Conservation (phyloP, 2,329 filamentous ascomycete genomes). For the Cordyceps tenuipes region DNA sequence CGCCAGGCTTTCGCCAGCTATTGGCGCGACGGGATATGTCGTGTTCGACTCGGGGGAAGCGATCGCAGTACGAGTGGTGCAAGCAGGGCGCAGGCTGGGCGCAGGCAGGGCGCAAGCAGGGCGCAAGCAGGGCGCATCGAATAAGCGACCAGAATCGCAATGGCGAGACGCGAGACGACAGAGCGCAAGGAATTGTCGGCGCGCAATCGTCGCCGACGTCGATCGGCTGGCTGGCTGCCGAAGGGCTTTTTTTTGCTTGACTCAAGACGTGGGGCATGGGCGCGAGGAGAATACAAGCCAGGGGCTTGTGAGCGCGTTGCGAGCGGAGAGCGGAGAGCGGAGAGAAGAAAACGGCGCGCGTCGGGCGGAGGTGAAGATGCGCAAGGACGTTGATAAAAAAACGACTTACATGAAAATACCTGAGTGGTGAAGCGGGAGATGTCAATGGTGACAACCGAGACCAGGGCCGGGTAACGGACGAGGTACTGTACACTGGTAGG, state of each 20-base stretch:
- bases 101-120: too few species aligned
- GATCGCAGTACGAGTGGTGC: not conserved
- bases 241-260: not conserved
- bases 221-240: conserved; percentile 2
- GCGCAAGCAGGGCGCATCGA: not conserved
- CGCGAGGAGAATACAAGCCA: not conserved
- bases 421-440: not conserved
- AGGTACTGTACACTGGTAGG: not conserved
- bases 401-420: not conserved
- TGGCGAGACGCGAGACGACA: not conserved
- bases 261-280: conserved; percentile 9
- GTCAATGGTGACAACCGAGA: not conserved
- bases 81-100: not conserved
- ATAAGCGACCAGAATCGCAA: not conserved
- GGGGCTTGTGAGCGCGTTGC: not conserved
- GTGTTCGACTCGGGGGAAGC: not conserved
- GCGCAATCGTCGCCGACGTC: conserved; percentile 1
- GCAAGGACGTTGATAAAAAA: not conserved
- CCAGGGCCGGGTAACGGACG: not conserved
- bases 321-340: not conserved
- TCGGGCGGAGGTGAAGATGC: not conserved
- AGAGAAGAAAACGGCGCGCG: not conserved
- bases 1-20: not conserved
- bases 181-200: not conserved
- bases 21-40: not conserved